Conservation (phyloP, 768 basidiomycete genomes). For the Leucosporidium scottii region DNA sequence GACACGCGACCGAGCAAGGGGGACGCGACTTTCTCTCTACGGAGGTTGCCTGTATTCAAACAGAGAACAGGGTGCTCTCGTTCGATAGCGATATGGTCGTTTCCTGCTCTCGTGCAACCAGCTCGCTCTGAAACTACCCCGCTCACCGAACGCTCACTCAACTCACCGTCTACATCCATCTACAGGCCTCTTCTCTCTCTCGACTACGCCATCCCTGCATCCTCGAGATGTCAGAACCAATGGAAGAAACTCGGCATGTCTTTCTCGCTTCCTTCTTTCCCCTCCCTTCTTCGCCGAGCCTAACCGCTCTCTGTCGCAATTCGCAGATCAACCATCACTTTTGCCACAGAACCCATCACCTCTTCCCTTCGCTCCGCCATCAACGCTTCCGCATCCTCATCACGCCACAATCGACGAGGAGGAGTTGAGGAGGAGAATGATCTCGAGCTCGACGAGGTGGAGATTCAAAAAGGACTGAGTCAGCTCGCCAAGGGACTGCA, state of each 20-base stretch:
- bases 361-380: slow-evolving; percentile 75
- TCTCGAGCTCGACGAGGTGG: slow-evolving; percentile 88
- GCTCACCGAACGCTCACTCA: no score
- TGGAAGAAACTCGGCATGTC: slow-evolving; percentile 70
- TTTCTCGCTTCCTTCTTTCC: not conserved
- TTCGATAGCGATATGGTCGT: no score
- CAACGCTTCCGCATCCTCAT: slow-evolving; percentile 50
- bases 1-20: no score
- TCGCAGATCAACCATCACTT: slow-evolving; percentile 61
- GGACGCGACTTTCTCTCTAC: no score
- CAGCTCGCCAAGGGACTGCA: slow-evolving; percentile 54
- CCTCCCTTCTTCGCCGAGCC: not conserved
- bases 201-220: slow-evolving; percentile 87
- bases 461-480: slow-evolving; percentile 94
- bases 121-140: no score
- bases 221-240: slow-evolving; percentile 93
- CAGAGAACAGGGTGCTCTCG: no score
- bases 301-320: not conserved
- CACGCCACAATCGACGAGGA: not conserved
- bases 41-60: no score
- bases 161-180: no score
- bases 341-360: slow-evolving; percentile 84
- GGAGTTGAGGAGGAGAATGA: slow-evolving; percentile 46
- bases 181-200: slow-evolving; percentile 71
- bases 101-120: no score